Evolutionary conservation across 164 flowering plant genomes (phyloP).

Genomic region (Akebia trifoliata): DNA sequence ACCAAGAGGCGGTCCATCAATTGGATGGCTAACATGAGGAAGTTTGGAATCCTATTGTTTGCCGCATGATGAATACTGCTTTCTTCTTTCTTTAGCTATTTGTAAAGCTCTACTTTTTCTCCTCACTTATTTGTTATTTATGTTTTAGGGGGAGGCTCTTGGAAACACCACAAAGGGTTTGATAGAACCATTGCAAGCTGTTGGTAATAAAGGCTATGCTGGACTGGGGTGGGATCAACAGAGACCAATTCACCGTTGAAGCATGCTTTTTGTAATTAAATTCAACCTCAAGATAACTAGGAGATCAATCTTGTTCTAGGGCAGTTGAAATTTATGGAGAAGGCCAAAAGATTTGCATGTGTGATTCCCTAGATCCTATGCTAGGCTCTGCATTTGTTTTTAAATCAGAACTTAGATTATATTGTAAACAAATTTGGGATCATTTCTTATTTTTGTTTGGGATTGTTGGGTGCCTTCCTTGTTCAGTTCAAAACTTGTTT

Average conservation of each 20-base stretch:
- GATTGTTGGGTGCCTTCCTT: no score
- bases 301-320: no score
- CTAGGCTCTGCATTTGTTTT: no score
- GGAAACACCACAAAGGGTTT: slow-evolving; percentile 61
- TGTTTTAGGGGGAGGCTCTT: slow-evolving; percentile 68
- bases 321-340: no score
- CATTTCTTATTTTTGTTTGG: no score
- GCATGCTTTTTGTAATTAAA: no score
- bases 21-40: not conserved
- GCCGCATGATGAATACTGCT: not conserved
- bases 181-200: slow-evolving; percentile 64
- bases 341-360: no score
- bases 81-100: not conserved
- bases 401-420: no score
- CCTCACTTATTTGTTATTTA: not conserved
- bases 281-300: no score
- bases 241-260: slow-evolving; percentile 18
- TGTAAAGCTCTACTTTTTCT: not conserved
- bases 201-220: slow-evolving; percentile 73
- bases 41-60: not conserved
- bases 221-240: slow-evolving; percentile 66
- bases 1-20: not conserved
- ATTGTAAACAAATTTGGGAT: no score
- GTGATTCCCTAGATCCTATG: no score
- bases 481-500: no score